These are phyloP conservation scores for Penicillium alfredii DNA, from an alignment of 495 filamentous ascomycete species.

Conservation along the genomic window DNA sequence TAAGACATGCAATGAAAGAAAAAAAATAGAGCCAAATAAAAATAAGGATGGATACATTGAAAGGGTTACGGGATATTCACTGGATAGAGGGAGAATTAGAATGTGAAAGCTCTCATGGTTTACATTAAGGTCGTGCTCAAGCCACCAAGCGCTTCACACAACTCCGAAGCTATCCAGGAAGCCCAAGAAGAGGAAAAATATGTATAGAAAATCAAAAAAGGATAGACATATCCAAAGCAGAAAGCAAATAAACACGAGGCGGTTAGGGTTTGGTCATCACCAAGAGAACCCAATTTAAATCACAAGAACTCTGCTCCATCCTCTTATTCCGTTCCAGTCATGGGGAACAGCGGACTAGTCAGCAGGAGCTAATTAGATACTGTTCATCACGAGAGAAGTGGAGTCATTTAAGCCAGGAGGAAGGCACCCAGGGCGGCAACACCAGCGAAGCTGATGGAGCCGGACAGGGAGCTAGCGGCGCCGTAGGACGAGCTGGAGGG, in stretches of 20 bases:
- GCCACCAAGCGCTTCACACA: constrained; percentile 41
- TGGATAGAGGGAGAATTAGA: constrained; percentile 24
- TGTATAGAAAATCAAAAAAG: constrained; percentile 25
- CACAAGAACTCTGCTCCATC: constrained; percentile 15
- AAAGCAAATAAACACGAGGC: constrained; percentile 16
- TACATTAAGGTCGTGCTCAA: constrained; percentile 45
- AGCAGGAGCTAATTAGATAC: too few species aligned
- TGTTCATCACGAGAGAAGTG: constrained; percentile 22
- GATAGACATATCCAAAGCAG: constrained; percentile 27
- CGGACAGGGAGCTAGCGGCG: constrained; percentile 43
- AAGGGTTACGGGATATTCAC: constrained; percentile 20
- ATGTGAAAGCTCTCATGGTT: constrained; percentile 40
- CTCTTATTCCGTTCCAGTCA: constrained; percentile 5
- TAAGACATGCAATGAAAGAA: neutral
- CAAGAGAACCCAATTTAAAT: constrained; percentile 32
- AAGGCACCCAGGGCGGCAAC: constrained; percentile 45
- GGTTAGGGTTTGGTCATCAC: constrained; percentile 20
- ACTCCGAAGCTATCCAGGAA: constrained; percentile 40
- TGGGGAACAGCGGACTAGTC: too few species aligned
- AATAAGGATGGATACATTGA: constrained; percentile 22
- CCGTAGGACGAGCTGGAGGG: constrained; percentile 38
- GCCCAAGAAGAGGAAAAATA: constrained; percentile 30
- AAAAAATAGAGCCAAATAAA: neutral
- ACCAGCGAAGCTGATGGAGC: constrained; percentile 46
- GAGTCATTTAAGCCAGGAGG: constrained; percentile 48